Evolutionary conservation across 2,329 filamentous ascomycete species (phyloP).

Genomic region (Alternaria infectoria): DNA sequence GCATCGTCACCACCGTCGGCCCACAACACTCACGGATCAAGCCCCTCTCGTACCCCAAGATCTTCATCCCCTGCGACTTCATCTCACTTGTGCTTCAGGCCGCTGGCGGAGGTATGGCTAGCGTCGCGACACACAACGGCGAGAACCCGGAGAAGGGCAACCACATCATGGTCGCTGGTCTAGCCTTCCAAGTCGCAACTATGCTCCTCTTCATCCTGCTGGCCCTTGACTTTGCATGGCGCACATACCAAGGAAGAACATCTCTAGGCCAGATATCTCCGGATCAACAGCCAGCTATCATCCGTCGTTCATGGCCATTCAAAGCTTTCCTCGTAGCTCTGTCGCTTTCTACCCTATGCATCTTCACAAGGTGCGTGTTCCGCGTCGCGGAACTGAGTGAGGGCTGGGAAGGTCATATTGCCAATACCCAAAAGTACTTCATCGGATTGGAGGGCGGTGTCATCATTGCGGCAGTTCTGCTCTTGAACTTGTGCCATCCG

Average conservation of each 20-base stretch:
- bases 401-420: slow-evolving; percentile 67
- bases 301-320: slow-evolving; percentile 53
- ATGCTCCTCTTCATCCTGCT: slow-evolving; percentile 52
- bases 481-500: slow-evolving; percentile 46
- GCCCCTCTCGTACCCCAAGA: slow-evolving; percentile 55
- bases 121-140: slow-evolving; percentile 37
- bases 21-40: slow-evolving; percentile 51
- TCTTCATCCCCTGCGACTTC: slow-evolving; percentile 59
- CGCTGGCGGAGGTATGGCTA: slow-evolving; percentile 52
- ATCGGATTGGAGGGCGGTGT: slow-evolving; percentile 48
- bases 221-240: slow-evolving; percentile 49
- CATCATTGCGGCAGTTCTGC: slow-evolving; percentile 40
- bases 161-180: slow-evolving; percentile 55
- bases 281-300: slow-evolving; percentile 31
- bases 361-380: slow-evolving; percentile 70
- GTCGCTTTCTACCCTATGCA: slow-evolving; percentile 64
- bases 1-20: slow-evolving; percentile 50
- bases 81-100: slow-evolving; percentile 55
- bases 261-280: slow-evolving; percentile 26
- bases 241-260: slow-evolving; percentile 30
- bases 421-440: slow-evolving; percentile 51
- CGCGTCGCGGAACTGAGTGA: slow-evolving; percentile 69
- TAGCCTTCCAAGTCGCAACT: slow-evolving; percentile 53
- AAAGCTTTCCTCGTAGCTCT: slow-evolving; percentile 63
- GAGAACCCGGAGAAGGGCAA: slow-evolving; percentile 48